A percentile compares a stretch with the other conserved stretches of the same genome.
Evolutionary conservation across 2,329 filamentous ascomycete species (phyloP).

Genomic region (Lizonia empirigonia): DNA sequence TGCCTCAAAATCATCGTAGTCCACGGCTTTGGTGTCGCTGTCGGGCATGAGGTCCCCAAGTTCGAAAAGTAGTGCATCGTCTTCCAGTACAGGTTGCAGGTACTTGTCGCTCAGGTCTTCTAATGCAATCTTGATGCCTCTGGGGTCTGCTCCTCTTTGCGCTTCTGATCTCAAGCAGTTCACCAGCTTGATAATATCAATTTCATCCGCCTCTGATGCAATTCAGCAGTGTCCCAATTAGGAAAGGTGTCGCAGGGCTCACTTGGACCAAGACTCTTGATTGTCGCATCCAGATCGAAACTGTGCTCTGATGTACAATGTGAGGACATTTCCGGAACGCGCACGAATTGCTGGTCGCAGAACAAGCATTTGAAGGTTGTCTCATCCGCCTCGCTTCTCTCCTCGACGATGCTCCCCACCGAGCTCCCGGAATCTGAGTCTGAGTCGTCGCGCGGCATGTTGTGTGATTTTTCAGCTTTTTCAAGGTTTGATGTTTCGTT

Average conservation of each 20-base stretch:
- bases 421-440: constrained; percentile 43
- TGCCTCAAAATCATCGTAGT: constrained; percentile 45
- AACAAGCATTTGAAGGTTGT: constrained; percentile 46
- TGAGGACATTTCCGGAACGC: constrained; percentile 35
- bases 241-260: constrained; percentile 22
- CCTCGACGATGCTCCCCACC: constrained; percentile 42
- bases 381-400: constrained; percentile 44
- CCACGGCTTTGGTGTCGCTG: constrained; percentile 32
- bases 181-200: constrained; percentile 46
- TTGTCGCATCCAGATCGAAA: constrained; percentile 34
- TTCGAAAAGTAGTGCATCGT: constrained; percentile 86
- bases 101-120: constrained; percentile 74
- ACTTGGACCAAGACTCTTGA: constrained; percentile 41
- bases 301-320: constrained; percentile 36
- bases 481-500: neutral
- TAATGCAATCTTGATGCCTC: constrained; percentile 61
- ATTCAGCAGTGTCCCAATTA: constrained; percentile 26
- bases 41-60: constrained; percentile 72
- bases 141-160: constrained; percentile 48
- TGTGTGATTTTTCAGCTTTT: neutral
- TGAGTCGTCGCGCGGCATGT: constrained; percentile 40
- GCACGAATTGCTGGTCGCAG: constrained; percentile 40
- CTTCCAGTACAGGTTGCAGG: constrained; percentile 82
- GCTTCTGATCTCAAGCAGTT: constrained; percentile 57
- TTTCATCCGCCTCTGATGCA: constrained; percentile 37